Evolutionary conservation across 441 rosid genomes (phyloP).

Genomic region (Arabidopsis hybrid): DNA sequence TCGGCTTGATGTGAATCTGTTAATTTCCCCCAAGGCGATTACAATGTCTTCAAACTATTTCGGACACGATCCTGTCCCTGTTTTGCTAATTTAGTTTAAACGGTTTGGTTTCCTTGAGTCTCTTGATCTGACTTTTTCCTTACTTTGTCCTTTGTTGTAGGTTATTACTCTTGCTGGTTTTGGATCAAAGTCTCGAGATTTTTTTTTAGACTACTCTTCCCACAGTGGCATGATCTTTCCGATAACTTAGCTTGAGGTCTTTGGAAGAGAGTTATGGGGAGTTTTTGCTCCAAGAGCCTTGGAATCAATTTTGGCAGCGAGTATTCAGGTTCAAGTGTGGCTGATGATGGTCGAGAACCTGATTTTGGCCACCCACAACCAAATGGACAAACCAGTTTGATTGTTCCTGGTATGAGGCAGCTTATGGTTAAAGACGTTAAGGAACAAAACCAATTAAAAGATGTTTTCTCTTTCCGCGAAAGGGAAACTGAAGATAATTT

Average conservation of each 20-base stretch:
- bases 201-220: not conserved
- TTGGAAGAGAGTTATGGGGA: conserved; percentile 51
- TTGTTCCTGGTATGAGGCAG: conserved; percentile 46
- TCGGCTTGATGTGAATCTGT: conserved; percentile 33
- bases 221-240: conserved; percentile 33
- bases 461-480: conserved; percentile 39
- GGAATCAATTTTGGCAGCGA: conserved; percentile 47
- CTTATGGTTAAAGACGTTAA: conserved; percentile 47
- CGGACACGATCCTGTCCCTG: conserved; percentile 26
- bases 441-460: conserved; percentile 47
- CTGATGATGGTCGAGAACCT: conserved; percentile 44
- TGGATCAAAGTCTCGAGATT: conserved; percentile 28
- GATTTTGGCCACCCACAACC: conserved; percentile 39
- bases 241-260: conserved; percentile 31
- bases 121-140: conserved; percentile 38
- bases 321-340: conserved; percentile 47
- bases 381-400: conserved; percentile 34
- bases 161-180: conserved; percentile 23
- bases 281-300: conserved; percentile 58
- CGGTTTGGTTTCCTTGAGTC: conserved; percentile 7
- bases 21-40: conserved; percentile 26
- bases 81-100: not conserved
- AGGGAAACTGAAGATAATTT: conserved; percentile 48
- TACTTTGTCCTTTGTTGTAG: conserved; percentile 30
- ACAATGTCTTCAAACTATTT: conserved; percentile 34